These are phyloP conservation scores for Nitzschia sp. DNA, from an alignment of 108 stramenopile genomes.

Conservation along the genomic window DNA sequence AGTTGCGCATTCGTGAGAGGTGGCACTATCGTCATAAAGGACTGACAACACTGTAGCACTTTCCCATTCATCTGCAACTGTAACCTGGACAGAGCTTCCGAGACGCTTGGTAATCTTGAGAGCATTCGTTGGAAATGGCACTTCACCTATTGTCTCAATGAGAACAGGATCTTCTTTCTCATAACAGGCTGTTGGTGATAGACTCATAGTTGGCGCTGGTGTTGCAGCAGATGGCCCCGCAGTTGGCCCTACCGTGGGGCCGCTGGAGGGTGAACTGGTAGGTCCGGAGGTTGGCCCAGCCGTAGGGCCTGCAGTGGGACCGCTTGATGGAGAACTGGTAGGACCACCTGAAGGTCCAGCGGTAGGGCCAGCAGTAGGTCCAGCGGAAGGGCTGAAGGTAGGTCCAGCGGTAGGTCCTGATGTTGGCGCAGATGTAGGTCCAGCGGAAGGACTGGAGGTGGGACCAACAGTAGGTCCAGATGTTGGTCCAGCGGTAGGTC, in stretches of 20 bases:
- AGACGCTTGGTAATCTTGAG: neutral
- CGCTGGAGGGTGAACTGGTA: neutral
- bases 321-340: neutral
- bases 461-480: neutral
- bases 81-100: neutral
- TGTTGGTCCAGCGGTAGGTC: neutral
- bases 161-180: neutral
- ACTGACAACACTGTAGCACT: neutral
- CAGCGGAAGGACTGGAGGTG: neutral
- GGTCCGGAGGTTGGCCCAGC: neutral
- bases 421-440: neutral
- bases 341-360: neutral
- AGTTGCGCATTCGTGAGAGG: neutral
- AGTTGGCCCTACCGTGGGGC: slow-evolving; percentile 4
- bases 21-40: neutral
- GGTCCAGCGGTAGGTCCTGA: neutral
- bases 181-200: neutral
- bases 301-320: neutral
- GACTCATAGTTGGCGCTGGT: neutral
- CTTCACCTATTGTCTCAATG: neutral
- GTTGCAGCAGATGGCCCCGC: neutral
- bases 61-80: neutral
- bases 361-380: neutral
- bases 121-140: neutral
- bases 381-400: neutral